A percentile compares a stretch with the other conserved stretches of the same genome.
Evolutionary conservation across 179 eudicot species (phyloP).

Genomic region (Monotropa hypopitys): DNA sequence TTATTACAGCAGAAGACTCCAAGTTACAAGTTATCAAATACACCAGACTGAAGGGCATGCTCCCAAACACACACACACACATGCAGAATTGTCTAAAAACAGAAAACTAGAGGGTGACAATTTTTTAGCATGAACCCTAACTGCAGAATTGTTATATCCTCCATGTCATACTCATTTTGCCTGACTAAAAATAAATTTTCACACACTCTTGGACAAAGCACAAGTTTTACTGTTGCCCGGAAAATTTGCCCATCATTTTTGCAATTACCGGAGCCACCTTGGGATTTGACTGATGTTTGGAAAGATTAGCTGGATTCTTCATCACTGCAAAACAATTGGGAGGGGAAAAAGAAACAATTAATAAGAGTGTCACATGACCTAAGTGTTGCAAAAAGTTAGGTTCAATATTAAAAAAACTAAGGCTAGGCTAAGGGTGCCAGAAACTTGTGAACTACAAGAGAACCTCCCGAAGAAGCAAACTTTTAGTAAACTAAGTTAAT

Average conservation of each 20-base stretch:
- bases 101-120: neutral
- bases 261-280: slow-evolving; percentile 91
- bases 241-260: slow-evolving; percentile 91
- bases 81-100: neutral
- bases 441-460: neutral
- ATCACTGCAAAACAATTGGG: slow-evolving; percentile 56
- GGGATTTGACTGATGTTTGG: slow-evolving; percentile 90
- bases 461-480: neutral
- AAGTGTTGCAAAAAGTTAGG: neutral
- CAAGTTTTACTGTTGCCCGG: slow-evolving; percentile 30
- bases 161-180: neutral
- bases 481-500: neutral
- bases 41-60: neutral
- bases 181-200: neutral
- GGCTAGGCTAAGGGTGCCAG: neutral
- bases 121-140: neutral
- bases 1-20: too few species aligned
- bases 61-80: neutral
- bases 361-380: too few species aligned
- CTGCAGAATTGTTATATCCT: neutral
- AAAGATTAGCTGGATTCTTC: slow-evolving; percentile 94
- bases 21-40: neutral
- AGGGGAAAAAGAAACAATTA: neutral
- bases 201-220: neutral
- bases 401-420: neutral